Percentiles rank a stretch among this genome's conserved stretches.
These are phyloP conservation scores for Croton setiger DNA, from an alignment of 441 rosid species.

Conservation along the genomic window DNA sequence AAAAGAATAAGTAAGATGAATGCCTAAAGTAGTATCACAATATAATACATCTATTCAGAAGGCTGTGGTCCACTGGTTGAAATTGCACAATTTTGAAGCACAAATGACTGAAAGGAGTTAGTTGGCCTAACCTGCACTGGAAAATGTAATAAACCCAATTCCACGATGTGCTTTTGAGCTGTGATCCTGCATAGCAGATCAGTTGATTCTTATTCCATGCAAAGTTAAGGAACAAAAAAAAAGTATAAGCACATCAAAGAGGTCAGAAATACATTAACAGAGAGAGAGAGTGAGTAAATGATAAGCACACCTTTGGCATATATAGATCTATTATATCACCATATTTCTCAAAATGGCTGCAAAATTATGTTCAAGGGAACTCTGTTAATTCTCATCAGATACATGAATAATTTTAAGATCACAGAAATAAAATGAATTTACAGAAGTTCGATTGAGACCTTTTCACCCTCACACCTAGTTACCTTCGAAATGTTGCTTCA, in stretches of 20 bases:
- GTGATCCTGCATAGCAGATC: slow-evolving; percentile 54
- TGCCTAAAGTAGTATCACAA: not conserved
- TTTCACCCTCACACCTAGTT: slow-evolving; percentile 17
- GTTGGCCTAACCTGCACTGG: slow-evolving; percentile 59
- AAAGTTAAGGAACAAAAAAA: not conserved
- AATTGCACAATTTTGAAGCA: not conserved
- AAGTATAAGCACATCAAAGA: not conserved
- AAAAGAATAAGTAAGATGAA: not conserved
- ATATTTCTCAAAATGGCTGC: slow-evolving; percentile 91
- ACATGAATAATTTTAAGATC: not conserved
- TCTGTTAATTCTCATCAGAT: slow-evolving; percentile 12
- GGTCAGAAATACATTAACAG: not conserved
- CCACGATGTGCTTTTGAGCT: slow-evolving; percentile 84
- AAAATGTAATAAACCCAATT: slow-evolving; percentile 88
- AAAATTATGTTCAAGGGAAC: slow-evolving; percentile 18
- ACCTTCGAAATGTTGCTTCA: slow-evolving; percentile 76
- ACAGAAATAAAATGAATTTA: slow-evolving; percentile 1
- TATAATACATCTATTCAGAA: too few species aligned
- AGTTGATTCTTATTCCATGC: not conserved
- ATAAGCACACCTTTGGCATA: slow-evolving; percentile 80
- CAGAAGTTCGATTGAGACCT: not conserved
- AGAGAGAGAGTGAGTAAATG: slow-evolving; percentile 10
- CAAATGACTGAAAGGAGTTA: not conserved
- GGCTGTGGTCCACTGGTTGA: not conserved
- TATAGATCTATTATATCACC: slow-evolving; percentile 88